A percentile compares a stretch with the other conserved stretches of the same genome.
Conservation (phyloP, 768 basidiomycete genomes). For the Agaricus sinodeliciosus region DNA sequence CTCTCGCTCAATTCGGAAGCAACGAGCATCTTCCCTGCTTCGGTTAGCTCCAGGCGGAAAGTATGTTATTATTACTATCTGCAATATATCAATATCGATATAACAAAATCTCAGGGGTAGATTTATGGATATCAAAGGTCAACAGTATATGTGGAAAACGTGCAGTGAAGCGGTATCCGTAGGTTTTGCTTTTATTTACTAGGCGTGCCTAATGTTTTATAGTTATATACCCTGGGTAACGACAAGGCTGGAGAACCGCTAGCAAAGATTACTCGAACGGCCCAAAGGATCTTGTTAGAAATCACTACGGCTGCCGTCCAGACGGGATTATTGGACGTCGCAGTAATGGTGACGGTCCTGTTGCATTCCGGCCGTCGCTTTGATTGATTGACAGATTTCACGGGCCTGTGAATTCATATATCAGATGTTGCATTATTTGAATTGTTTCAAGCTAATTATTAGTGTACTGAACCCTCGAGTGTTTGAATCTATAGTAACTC, state of each 20-base stretch:
- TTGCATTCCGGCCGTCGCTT: constrained; percentile 15
- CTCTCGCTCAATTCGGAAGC: constrained; percentile 9
- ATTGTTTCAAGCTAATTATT: no score
- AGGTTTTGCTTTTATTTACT: background rate
- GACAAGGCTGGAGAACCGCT: constrained; percentile 6
- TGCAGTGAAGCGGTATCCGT: constrained; percentile 9
- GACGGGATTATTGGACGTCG: constrained; percentile 12
- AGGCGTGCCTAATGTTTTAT: background rate
- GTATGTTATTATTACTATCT: background rate
- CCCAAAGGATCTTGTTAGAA: constrained; percentile 8
- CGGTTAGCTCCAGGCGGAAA: constrained; percentile 10
- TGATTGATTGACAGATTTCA: constrained; percentile 6
- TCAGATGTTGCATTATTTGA: no score
- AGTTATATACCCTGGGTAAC: constrained; percentile 9
- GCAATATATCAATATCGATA: background rate
- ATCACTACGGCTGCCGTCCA: constrained; percentile 12
- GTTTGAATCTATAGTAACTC: no score
- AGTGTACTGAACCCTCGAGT: no score
- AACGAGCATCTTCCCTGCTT: constrained; percentile 13
- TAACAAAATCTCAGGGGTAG: constrained; percentile 7
- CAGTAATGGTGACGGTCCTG: constrained; percentile 12
- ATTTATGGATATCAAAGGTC: constrained; percentile 8
- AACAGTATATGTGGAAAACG: constrained; percentile 12
- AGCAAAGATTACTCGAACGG: constrained; percentile 12
- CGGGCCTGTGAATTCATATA: no score